Base-by-base conservation (phyloP, 139 green algal species). In the Edaphochlamys debaryana region DNA sequence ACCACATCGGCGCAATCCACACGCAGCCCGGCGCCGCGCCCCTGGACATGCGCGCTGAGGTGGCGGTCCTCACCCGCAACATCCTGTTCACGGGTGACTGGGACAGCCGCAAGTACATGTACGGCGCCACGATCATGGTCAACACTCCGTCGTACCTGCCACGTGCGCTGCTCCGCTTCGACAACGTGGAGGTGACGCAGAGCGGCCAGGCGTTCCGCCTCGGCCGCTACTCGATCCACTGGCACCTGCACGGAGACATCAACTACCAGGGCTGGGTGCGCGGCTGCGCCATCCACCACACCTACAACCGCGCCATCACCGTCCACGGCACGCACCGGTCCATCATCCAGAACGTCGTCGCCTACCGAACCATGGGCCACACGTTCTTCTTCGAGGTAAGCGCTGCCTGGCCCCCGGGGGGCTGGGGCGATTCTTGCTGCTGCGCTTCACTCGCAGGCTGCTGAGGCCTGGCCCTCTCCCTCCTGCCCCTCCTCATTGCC, bases 211-310 rank as follows among this genome's bases (percentile, higher is more conserved):
- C 87, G 15, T 92, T 89, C 80, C 45, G 71, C n/a, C 84, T 93
- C 60, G 90, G 90, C 48, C 85, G 93, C 34, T 96, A 96, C 80
- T 87, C 91, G 7, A 86, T 96, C 50, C 94, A 96, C 82, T 95
- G 94, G 85, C 94, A 96, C 88, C 88, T 96, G 86, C 86, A 92
- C 38, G 90, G 90, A 48, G 79, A 90, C 62, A 76, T 87, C 0
- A 36, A 25, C 2, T 90, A 80, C 63, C 50, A 78, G 32, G 85
- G 64, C 13, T 94, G 89, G 84, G 68, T 95, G 41, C 70, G 67
- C 23, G 83, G 85, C 62, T 93, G 87, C 80, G 69, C 82, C 52
- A 86, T 95, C 36, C 90, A 93, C 82, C 71, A 93, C 82, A 90
- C 91, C 54, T 95, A 89, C 82, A 90, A 95, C 67, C 87, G 92